Conservation (phyloP, 495 filamentous ascomycete species). For the Emericellopsis terricola region DNA sequence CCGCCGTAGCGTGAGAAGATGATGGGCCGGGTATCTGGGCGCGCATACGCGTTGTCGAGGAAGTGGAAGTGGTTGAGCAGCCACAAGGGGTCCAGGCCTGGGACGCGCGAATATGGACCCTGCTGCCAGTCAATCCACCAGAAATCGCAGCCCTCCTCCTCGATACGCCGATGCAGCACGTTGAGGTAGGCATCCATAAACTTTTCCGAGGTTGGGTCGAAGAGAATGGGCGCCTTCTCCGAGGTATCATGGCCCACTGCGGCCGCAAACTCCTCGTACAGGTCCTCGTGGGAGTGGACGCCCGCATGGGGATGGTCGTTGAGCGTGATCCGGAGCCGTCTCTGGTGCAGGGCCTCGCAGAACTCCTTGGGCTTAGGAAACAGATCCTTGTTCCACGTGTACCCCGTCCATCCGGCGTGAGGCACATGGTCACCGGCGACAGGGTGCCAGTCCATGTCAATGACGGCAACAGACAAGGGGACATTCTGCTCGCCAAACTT, state of each 20-base stretch:
- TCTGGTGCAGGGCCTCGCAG: constrained; percentile 21
- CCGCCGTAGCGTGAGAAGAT: constrained; percentile 39
- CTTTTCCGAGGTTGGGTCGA: constrained; percentile 29
- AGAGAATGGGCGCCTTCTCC: constrained; percentile 27
- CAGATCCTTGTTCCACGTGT: constrained; percentile 37
- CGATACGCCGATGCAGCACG: constrained; percentile 30
- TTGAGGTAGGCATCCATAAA: constrained; percentile 42
- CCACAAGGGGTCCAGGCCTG: constrained; percentile 42
- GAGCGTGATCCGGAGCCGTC: constrained; percentile 26
- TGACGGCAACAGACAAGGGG: constrained; percentile 34
- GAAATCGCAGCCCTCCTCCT: constrained; percentile 33
- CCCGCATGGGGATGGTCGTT: constrained; percentile 42
- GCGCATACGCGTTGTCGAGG: constrained; percentile 23
- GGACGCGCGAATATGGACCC: constrained; percentile 27
- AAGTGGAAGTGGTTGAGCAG: constrained; percentile 45
- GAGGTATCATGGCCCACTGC: constrained; percentile 24
- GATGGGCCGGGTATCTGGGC: constrained; percentile 10
- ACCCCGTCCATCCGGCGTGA: constrained; percentile 37
- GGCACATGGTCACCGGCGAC: constrained; percentile 14
- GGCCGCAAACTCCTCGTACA: constrained; percentile 31
- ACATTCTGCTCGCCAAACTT: constrained; percentile 24
- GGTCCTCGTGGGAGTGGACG: constrained; percentile 30
- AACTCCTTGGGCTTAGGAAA: constrained; percentile 33
- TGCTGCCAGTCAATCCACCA: constrained; percentile 54
- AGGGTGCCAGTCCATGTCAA: constrained; percentile 48